Conservation (phyloP, 164 flowering plant species). For the Chloranthus sessilifolius region DNA sequence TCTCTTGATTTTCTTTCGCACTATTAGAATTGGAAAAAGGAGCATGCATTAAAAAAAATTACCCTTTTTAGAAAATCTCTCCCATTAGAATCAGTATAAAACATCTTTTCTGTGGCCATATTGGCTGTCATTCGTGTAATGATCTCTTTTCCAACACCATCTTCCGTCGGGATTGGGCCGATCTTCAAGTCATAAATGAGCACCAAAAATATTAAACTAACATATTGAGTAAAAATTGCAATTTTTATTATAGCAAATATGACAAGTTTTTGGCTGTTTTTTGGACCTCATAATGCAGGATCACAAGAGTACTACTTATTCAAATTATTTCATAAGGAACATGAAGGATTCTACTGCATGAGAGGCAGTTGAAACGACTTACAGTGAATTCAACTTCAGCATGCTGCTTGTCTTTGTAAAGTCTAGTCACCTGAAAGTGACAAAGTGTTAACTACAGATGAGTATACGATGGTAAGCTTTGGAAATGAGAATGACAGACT, state of each 20-base stretch:
- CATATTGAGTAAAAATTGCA: background rate
- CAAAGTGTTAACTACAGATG: conserved; percentile 2
- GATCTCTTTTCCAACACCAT: conserved; percentile 77
- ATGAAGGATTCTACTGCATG: too few relatives aligned
- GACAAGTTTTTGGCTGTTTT: conserved; percentile 2
- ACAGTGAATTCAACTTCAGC: conserved; percentile 89
- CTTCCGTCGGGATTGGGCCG: conserved; percentile 75
- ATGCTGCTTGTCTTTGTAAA: conserved; percentile 77
- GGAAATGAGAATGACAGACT: too few relatives aligned
- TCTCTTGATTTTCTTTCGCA: too few relatives aligned
- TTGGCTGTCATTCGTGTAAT: conserved; percentile 64
- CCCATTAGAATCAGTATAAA: conserved; percentile 87
- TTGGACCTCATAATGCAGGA: background rate
- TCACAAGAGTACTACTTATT: too few relatives aligned
- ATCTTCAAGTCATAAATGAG: conserved; percentile 45
- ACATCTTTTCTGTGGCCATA: conserved; percentile 66
- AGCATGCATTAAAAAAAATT: conserved; percentile 2
- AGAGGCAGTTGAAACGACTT: conserved; percentile 22
- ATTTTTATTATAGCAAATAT: background rate
- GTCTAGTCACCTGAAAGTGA: conserved; percentile 66
- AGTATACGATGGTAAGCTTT: too few relatives aligned
- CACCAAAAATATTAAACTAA: conserved; percentile 10
- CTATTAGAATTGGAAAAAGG: too few relatives aligned
- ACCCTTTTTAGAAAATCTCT: conserved; percentile 88
- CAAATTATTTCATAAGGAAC: too few relatives aligned